Evolutionary conservation across 768 basidiomycete species (phyloP).

Genomic region (Calocybe cyanea): DNA sequence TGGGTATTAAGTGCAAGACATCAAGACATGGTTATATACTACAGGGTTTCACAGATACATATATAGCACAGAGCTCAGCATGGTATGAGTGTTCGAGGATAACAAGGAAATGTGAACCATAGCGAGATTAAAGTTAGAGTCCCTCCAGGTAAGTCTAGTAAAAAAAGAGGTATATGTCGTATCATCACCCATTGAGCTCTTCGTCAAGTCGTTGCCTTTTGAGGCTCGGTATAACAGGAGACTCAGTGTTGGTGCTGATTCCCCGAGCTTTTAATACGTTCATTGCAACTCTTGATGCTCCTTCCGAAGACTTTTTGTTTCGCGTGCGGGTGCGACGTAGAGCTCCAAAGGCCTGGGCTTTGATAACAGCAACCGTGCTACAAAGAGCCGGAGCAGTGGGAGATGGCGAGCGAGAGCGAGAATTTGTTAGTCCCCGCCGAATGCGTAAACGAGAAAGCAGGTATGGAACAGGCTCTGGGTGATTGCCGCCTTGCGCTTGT

Average conservation of each 20-base stretch:
- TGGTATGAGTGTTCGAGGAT: constrained; percentile 16
- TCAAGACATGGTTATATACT: constrained; percentile 16
- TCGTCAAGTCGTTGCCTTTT: constrained; percentile 37
- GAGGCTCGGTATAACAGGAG: constrained; percentile 10
- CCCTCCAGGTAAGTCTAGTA: constrained; percentile 17
- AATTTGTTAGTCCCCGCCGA: constrained; percentile 40
- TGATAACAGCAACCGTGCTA: constrained; percentile 85
- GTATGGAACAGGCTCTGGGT: constrained; percentile 47
- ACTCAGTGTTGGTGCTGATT: constrained; percentile 39
- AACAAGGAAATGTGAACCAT: constrained; percentile 11
- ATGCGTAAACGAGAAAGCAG: constrained; percentile 40
- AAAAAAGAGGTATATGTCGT: constrained; percentile 12
- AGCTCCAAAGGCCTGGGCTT: constrained; percentile 86
- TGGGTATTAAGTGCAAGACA: constrained; percentile 17
- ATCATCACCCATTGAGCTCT: constrained; percentile 29
- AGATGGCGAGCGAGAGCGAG: constrained; percentile 50
- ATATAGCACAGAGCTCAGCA: constrained; percentile 16
- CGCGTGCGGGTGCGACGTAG: constrained; percentile 74
- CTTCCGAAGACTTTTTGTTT: constrained; percentile 69
- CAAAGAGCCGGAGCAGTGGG: constrained; percentile 50
- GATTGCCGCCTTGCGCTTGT: constrained; percentile 53
- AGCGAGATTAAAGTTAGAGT: constrained; percentile 21
- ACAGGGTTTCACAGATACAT: constrained; percentile 13
- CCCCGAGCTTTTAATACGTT: constrained; percentile 82
- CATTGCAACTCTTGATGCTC: constrained; percentile 67